Base-by-base conservation (phyloP, 805 yeast genomes). In the Candida maesae region DNA sequence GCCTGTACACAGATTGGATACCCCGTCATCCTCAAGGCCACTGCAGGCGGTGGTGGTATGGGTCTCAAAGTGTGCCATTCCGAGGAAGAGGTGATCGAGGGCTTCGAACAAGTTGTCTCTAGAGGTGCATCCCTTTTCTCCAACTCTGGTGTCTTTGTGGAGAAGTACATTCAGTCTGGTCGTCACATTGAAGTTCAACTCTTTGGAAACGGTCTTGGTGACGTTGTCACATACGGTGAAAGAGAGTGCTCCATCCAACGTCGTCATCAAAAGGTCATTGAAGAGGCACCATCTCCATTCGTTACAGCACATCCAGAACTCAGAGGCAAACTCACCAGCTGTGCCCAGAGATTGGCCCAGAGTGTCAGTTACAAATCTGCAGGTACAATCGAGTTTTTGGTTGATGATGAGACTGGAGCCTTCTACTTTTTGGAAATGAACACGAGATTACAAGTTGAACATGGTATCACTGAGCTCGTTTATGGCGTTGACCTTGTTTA, bases 21-120 rank as follows among this genome's bases (percentile, higher is more conserved):
- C 24, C 51, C 58, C 14, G 78, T 91, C 24, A 91, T 91, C 97
- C 85, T 91, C 36, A 91, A 91, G 65, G 84, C 95, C 16, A 91
- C 98, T 46, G 98, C 98, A 17, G 99, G 99, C 60, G 99, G 99
- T 58, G 99, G 99, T 64, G 98, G 99, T 65, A 91, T 91, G 57
- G 99, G 99, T 49, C 70, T 91, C 52, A 97, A 90, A 63, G 84
- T 88, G 59, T 96, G 89, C 42, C 95, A 90, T 56, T 72, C 79
- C 26, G 85, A 76, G 50, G 78, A 61, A n/a, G 96, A 91, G 45
- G 79, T 91, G 46, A 84, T 79, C 64, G 68, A 83, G 45, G 93
- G 89, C 12, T 91, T 87, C 65, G 84, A 77, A 53, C 81, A 95
- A 9, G 97, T 91, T 34, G 83, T 86, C 58, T 96, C 88, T 65